Evolutionary conservation across 192 early-diverging fungal species (phyloP), one percentile per base, ranked within the genome.

Genomic region (Coemansia sp.): DNA sequence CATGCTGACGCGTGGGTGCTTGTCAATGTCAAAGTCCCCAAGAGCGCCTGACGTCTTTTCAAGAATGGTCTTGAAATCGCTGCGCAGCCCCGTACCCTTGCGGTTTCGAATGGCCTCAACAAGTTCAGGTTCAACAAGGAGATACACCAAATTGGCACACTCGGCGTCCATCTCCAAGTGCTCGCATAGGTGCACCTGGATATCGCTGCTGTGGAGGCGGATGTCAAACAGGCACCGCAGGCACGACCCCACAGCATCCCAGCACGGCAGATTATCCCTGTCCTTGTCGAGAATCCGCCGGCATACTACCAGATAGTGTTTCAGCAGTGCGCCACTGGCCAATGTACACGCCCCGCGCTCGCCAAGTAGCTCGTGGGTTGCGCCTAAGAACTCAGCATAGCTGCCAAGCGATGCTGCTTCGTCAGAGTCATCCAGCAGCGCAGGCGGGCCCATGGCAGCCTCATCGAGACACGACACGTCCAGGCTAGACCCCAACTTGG

Each of bases 181-280:
- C 53, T 62, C 66, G 31, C 73, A 66, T 14, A 34, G 33, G 14
- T 81, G 78, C n/a, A 26, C 56, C 12, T 52, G 50, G 0, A 26
- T 35, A 34, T 65, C 25, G 53, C 73, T 57, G 61, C 61, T 47
- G 43, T 81, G 66, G 8, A 81, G 69, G 56, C 66, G 66, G 12
- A 81, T 64, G 41, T 81, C 78, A 60, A 75, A 81, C 28, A 81
- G 26, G 11, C 78, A 81, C 37, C 69, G 65, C 70, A 81, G 20
- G 23, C 65, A 68, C 20, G 73, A 37, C 16, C 65, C 69, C 5
- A 63, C 69, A 8, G 58, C 20, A 20, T 71, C 65, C 69, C 70
- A 72, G 64, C 38, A 34, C 6, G 34, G 45, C 13, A 42, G 33
- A n/a, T 52, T 53, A 0, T 52, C 47, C 12, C 42, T 6, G 31